Evolutionary conservation across 2,329 filamentous ascomycete species (phyloP), one percentile per base, ranked within the genome.

Genomic region (Aspergillus spinulosporus): DNA sequence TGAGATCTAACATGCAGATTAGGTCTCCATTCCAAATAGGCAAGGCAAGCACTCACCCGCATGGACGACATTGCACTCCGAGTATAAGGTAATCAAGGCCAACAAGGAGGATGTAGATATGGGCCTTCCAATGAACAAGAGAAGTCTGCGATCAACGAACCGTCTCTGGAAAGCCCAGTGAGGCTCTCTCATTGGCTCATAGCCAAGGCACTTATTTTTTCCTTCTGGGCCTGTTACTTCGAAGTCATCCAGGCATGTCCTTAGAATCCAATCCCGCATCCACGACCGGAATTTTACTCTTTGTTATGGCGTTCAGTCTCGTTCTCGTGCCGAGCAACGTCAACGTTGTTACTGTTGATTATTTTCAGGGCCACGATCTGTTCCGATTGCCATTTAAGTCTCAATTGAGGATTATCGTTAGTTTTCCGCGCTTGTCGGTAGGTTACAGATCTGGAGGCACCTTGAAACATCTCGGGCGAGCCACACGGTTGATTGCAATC

Each of bases 41-140:
- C 46, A 12, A 45, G n/a, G 21, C 3, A 32, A 12, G 34, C 4
- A 37, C 32, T 43, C 21, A 54, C 59, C 54, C 4, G 51, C 26
- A 29, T 61, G 59, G 28, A 54, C 57, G 14, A 61, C 57, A 21
- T 61, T 64, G 55, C 73, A 76, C 34, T 73, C 66, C 0, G 68
- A 64, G 58, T 78, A 74, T 21, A 3, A 78, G 67, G 59, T 74
- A 77, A 40, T 78, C 70, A 2, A 78, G 68, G 3, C 70, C 71
- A 45, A 66, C 53, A 8, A 78, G 70, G 4, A 78, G 65, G 21
- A 71, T 62, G 8, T 62, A 66, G 4, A 76, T 58, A 39, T 72
- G 66, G 3, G 61, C 49, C 58, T 73, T 75, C 1, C 62, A 43
- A 72, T 57, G 2, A 59, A 59, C 3, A 67, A 49, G 37, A 67